Conservation (phyloP, 2,329 filamentous ascomycete species). For the Septoria linicola region DNA sequence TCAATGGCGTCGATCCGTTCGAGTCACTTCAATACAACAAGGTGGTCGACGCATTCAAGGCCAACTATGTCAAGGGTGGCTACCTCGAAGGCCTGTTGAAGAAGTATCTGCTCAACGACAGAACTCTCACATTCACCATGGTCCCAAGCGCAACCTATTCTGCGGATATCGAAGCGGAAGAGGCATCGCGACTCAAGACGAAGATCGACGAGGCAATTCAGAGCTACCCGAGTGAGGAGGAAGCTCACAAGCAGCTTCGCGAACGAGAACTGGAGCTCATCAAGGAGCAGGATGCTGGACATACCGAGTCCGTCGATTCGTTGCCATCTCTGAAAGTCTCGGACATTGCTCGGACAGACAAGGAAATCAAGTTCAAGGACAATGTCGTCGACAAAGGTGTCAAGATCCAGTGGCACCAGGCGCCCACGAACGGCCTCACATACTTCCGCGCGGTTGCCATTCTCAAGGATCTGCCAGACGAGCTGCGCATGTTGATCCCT, state of each 20-base stretch:
- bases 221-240: slow-evolving; percentile 67
- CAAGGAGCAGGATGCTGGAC: slow-evolving; percentile 63
- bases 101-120: slow-evolving; percentile 86
- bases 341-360: slow-evolving; percentile 80
- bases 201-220: slow-evolving; percentile 72
- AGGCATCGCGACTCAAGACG: slow-evolving; percentile 67
- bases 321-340: slow-evolving; percentile 83
- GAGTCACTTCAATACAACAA: slow-evolving; percentile 90
- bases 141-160: slow-evolving; percentile 74
- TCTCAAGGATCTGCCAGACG: slow-evolving; percentile 75
- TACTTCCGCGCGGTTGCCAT: slow-evolving; percentile 90
- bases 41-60: slow-evolving; percentile 78
- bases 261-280: slow-evolving; percentile 77
- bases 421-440: slow-evolving; percentile 90
- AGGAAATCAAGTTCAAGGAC: slow-evolving; percentile 66
- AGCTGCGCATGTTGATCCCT: slow-evolving; percentile 79
- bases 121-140: slow-evolving; percentile 92
- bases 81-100: slow-evolving; percentile 84
- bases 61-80: slow-evolving; percentile 67
- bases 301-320: slow-evolving; percentile 80
- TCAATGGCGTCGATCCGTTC: slow-evolving; percentile 91
- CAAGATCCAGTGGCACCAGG: slow-evolving; percentile 84
- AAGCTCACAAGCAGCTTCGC: slow-evolving; percentile 70
- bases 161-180: slow-evolving; percentile 71
- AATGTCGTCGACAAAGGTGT: slow-evolving; percentile 57